A percentile compares a stretch with the other conserved stretches of the same genome.
phyloP scores from a whole-genome alignment of 192 early-diverging fungal genomes.

The Coemansia pectinata region DNA sequence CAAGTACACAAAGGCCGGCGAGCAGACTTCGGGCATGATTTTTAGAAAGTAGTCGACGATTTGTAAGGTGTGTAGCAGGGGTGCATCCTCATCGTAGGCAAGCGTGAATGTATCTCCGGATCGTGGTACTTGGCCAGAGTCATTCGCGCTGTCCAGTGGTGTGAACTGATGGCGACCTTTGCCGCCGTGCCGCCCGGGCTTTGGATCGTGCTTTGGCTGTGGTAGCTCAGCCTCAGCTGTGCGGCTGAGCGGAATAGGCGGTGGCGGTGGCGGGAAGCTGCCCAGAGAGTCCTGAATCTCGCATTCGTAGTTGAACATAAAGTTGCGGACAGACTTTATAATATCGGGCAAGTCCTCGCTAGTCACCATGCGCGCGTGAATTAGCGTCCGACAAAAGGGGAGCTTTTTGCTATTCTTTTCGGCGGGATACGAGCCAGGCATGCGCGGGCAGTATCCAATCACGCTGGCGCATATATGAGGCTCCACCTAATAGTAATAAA shows the following conservation, averaged over 20 bases:
- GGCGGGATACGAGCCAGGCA: conserved; percentile 37
- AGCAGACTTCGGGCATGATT: conserved; percentile 54
- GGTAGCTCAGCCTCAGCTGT: background rate
- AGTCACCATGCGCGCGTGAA: conserved; percentile 49
- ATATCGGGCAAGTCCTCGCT: conserved; percentile 32
- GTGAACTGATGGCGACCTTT: background rate
- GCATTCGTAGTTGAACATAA: conserved; percentile 53
- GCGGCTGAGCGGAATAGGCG: conserved; percentile 30
- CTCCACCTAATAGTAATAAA: conserved; percentile 28
- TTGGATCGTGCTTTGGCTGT: background rate
- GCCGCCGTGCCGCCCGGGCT: conserved; percentile 7
- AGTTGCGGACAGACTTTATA: conserved; percentile 51
- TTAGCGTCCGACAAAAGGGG: conserved; percentile 52
- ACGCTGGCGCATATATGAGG: conserved; percentile 54
- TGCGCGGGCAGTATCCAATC: conserved; percentile 47
- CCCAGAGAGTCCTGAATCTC: conserved; percentile 47
- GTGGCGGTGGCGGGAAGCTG: conserved; percentile 51
- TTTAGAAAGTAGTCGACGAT: conserved; percentile 55
- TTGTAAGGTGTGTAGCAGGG: conserved; percentile 48
- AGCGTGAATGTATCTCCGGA: conserved; percentile 45
- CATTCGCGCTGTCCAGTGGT: conserved; percentile 20
- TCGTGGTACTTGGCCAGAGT: conserved; percentile 21
- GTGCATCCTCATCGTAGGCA: conserved; percentile 44
- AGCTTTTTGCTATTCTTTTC: conserved; percentile 46
- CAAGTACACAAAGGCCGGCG: conserved; percentile 60